phyloP scores from a whole-genome alignment of 2,329 filamentous ascomycete species.

The Graphilbum ipis-grandicollis region DNA sequence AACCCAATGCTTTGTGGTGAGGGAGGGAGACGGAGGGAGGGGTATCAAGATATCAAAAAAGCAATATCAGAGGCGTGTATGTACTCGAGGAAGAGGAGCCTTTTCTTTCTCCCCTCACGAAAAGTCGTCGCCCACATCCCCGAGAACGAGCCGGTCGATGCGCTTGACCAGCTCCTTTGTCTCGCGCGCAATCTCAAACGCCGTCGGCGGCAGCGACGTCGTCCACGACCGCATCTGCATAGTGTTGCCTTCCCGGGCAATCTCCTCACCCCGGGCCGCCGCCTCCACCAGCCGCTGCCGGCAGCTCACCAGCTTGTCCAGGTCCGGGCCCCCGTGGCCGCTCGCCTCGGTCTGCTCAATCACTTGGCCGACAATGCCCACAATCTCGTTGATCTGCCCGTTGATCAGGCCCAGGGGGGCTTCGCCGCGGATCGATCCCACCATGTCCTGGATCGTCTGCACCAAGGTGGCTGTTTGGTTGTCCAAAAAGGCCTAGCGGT shows the following conservation, averaged over 20 bases:
- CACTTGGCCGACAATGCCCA: conserved; percentile 52
- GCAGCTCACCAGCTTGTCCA: conserved; percentile 42
- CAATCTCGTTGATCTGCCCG: conserved; percentile 54
- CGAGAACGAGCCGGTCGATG: conserved; percentile 12
- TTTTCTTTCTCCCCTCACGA: too few species aligned
- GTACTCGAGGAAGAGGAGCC: too few species aligned
- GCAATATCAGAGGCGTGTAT: too few species aligned
- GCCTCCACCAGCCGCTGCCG: conserved; percentile 48
- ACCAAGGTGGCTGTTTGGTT: conserved; percentile 68
- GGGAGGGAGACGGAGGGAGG: too few species aligned
- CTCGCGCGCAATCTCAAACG: conserved; percentile 72
- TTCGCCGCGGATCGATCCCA: conserved; percentile 51
- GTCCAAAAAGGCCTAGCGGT: conserved; percentile 52
- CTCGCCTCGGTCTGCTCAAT: conserved; percentile 45
- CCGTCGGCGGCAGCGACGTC: conserved; percentile 60
- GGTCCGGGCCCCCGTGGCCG: conserved; percentile 29
- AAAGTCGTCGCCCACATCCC: conserved; percentile 12
- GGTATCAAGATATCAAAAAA: too few species aligned
- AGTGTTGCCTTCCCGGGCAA: conserved; percentile 28
- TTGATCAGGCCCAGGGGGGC: conserved; percentile 46
- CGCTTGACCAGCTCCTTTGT: conserved; percentile 51
- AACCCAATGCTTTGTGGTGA: too few species aligned
- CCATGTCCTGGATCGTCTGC: conserved; percentile 66
- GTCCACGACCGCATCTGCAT: conserved; percentile 46
- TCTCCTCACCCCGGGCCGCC: conserved; percentile 40